Conservation (phyloP, 768 basidiomycete species). For the Macrolepiota dolichaula region DNA sequence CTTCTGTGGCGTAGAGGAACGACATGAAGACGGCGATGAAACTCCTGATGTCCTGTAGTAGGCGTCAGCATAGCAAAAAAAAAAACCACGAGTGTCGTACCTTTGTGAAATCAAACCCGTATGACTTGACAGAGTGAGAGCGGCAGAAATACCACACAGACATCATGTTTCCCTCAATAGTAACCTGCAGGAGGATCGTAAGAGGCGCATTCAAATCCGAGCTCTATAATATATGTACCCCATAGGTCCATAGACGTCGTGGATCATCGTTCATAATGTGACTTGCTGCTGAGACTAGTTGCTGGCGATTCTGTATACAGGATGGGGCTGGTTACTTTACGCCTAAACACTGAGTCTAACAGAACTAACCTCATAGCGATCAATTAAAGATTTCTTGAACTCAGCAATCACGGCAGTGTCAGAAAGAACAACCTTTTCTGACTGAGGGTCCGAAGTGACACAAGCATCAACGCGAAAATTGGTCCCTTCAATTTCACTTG, state of each 20-base stretch:
- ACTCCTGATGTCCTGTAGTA: neutral
- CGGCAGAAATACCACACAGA: conserved; percentile 13
- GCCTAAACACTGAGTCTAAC: too few relatives aligned
- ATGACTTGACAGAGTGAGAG: conserved; percentile 10
- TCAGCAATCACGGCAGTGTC: too few relatives aligned
- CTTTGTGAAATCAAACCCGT: conserved; percentile 2
- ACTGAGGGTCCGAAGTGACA: too few relatives aligned
- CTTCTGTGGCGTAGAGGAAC: neutral
- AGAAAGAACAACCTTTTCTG: too few relatives aligned
- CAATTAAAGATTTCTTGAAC: too few relatives aligned
- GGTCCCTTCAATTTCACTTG: too few relatives aligned
- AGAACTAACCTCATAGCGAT: too few relatives aligned
- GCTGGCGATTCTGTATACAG: neutral
- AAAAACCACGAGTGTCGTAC: neutral
- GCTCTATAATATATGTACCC: neutral
- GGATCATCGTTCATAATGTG: neutral
- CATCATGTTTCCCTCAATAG: conserved; percentile 8
- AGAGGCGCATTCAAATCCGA: too few relatives aligned
- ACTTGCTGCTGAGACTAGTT: neutral
- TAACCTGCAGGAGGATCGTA: neutral
- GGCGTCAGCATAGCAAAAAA: neutral
- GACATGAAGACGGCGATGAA: conserved; percentile 6
- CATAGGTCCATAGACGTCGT: neutral
- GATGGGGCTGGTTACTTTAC: too few relatives aligned
- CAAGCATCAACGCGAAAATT: too few relatives aligned